Evolutionary conservation across 1,139 yeast genomes (phyloP), one percentile per base, ranked within the genome.

Genomic region (Pneumocystis carinii): DNA sequence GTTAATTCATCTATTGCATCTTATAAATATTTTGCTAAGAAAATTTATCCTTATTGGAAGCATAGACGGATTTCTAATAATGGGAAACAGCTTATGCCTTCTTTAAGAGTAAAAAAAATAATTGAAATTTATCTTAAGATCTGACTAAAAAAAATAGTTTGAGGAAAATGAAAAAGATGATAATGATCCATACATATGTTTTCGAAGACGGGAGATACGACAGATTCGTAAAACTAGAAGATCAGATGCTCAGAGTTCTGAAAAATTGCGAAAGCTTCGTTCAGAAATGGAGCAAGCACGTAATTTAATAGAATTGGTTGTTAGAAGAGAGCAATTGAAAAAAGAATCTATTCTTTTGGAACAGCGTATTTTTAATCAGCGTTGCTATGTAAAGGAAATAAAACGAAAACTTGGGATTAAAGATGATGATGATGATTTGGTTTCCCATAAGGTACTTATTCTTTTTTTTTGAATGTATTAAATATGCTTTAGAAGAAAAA

Each of bases 211-310:
- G 74, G 98, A 90, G 71, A 86, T 90, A 69, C 83, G 98, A 68
- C 97, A 88, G 72, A 95, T 95, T 56, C 85, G 99, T 73, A 92
- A 92, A 73, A 94, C 99, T 0, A 83, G 99, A 73, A 82, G 97
- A 68, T 89, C 97, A 0, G 99, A 94, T 75, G 83, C 87, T 48
- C 86, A 89, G 68, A 90, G 95, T 68, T 87, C 92, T 8, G 97
- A 90, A 73, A 83, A 92, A 68, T 78, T 92, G 62, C 81, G 95
- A 56, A 75, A 82, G 66, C 76, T 94, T 60, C 88, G 86, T 68
- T 80, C 81, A 67, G 96, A 94, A 66, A 78, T 92, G 76, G 86
- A 83, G 68, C 80, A 84, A 64, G 95, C 96, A 1, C 81, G 86
- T 66, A 84, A 82, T 66, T 76, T 92, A 62, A 80, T 89, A 59